Base-by-base conservation (phyloP, 2,329 filamentous ascomycete genomes). In the Mariannaea sp. region DNA sequence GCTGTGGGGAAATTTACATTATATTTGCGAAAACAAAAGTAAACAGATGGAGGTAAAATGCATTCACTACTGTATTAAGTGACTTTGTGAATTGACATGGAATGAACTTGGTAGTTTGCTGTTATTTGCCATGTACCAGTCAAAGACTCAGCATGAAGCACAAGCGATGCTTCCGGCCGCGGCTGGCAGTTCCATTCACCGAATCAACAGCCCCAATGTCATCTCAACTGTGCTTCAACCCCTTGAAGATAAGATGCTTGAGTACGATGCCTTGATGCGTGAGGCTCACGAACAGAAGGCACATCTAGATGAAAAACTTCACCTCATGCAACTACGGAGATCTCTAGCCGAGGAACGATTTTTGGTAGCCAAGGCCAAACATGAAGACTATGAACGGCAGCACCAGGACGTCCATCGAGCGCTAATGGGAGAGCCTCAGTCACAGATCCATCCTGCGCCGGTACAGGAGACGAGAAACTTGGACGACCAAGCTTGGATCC, bases 381-480 rank as follows among this genome's bases (percentile, higher is more conserved):
- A 75, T 54, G 73, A 75, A 58, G 72, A 76, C 56, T 76, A 76
- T 58, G 65, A 66, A 38, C 68, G 71, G 3, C 73, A 75, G 62
- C 69, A 75, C 56, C 56, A 59, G 36, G 72, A 75, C 44, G 74
- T 76, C 42, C 68, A 72, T 60, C 60, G 71, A 27, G 74, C 73
- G 0, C 65, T 76, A 59, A 62, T 70, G 0, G 74, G 74, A 1
- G 73, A 75, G 29, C 59, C 67, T 3, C 39, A 56, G 22, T 13
- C 33, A 19, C 16, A 17, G 13, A 22, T 14, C 5, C 13, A 39
- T 3, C 20, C 17, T 12, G 12, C 12, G 16, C 32, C 38, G 7
- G 24, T 39, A 24, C 14, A 13, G 19, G 13, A 19, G 9, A 4
- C 10, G 26, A 44, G 49, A 7, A 48, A 24, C 9, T 49, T 39